Percentiles rank a stretch among this genome's conserved stretches.
phyloP scores from a whole-genome alignment of 352 stramenopile species.

The Phytophthora citrophthora region DNA sequence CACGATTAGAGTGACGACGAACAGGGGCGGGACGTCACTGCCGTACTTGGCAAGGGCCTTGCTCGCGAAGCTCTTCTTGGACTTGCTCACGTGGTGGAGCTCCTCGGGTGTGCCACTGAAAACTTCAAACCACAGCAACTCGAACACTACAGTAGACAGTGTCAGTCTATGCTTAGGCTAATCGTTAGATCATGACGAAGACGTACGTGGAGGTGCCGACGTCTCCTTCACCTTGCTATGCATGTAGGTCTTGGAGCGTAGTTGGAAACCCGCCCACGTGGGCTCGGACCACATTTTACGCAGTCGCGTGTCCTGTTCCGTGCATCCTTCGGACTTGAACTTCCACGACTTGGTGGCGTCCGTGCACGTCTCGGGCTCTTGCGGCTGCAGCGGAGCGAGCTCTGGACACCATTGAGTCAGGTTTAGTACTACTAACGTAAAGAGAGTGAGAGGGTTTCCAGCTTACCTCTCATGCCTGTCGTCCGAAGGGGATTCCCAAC shows the following conservation, averaged over 20 bases:
- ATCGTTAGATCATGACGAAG: not conserved
- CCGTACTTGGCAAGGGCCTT: slow-evolving; percentile 69
- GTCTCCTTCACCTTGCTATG: slow-evolving; percentile 66
- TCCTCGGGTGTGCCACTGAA: slow-evolving; percentile 74
- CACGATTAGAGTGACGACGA: slow-evolving; percentile 78
- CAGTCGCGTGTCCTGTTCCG: slow-evolving; percentile 49
- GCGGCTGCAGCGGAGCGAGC: slow-evolving; percentile 25
- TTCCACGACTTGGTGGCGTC: slow-evolving; percentile 56
- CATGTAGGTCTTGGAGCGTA: slow-evolving; percentile 79
- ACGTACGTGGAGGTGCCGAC: slow-evolving; percentile 69
- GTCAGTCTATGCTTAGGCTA: slow-evolving; percentile 1
- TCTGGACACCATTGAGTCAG: slow-evolving; percentile 16
- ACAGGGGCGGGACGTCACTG: slow-evolving; percentile 72
- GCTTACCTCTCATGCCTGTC: slow-evolving; percentile 22
- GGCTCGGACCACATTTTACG: slow-evolving; percentile 81
- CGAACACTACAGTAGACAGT: slow-evolving; percentile 73
- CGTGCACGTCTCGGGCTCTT: slow-evolving; percentile 40
- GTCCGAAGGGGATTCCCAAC: slow-evolving; percentile 18
- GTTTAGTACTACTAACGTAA: not conserved
- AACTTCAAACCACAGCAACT: slow-evolving; percentile 85
- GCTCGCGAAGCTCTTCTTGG: slow-evolving; percentile 73
- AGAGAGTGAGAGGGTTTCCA: not conserved
- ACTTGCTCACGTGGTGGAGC: slow-evolving; percentile 70
- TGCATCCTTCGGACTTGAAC: slow-evolving; percentile 45
- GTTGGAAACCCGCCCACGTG: slow-evolving; percentile 63